A percentile compares a stretch with the other conserved stretches of the same genome.
These are phyloP conservation scores for Globisporangium perplexum DNA, from an alignment of 352 stramenopile genomes.

Conservation along the genomic window DNA sequence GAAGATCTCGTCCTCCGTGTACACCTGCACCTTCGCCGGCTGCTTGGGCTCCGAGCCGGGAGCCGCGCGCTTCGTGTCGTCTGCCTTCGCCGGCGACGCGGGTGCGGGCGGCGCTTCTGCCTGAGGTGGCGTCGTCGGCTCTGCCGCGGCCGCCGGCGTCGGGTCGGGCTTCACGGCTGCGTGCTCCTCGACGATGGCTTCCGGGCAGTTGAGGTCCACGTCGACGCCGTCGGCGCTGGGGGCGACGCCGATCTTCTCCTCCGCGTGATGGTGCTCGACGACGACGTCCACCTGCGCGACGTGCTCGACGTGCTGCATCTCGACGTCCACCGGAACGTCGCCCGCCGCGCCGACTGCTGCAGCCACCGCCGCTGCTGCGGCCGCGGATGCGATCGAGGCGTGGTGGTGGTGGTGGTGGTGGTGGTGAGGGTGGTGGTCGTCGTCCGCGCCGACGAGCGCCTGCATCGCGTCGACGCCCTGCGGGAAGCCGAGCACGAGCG, in stretches of 20 bases:
- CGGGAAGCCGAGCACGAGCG: conserved; percentile 9
- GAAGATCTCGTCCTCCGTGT: conserved; percentile 73
- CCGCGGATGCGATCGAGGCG: conserved; percentile 15
- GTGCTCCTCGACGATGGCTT: conserved; percentile 40
- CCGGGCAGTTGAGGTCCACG: conserved; percentile 25
- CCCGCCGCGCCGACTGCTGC: not conserved
- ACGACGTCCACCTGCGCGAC: not conserved
- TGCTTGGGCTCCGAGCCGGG: not conserved
- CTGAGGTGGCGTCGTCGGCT: not conserved
- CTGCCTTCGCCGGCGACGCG: not conserved
- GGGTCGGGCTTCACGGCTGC: conserved; percentile 17
- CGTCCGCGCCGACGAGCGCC: conserved; percentile 4
- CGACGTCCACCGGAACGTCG: not conserved
- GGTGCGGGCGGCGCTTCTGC: not conserved
- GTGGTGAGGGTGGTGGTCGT: not conserved
- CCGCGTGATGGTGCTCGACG: not conserved
- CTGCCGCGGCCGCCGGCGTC: not conserved
- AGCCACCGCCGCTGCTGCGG: conserved; percentile 5
- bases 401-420: not conserved
- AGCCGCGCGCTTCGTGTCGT: conserved; percentile 17
- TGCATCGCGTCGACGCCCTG: conserved; percentile 9
- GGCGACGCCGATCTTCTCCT: not conserved
- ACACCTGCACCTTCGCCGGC: conserved; percentile 2
- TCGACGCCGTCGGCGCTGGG: conserved; percentile 4
- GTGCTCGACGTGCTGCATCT: not conserved